Percentiles rank a stretch among this genome's conserved stretches.
Conservation (phyloP, 345 rosid species). For the Syzygium aqueum region DNA sequence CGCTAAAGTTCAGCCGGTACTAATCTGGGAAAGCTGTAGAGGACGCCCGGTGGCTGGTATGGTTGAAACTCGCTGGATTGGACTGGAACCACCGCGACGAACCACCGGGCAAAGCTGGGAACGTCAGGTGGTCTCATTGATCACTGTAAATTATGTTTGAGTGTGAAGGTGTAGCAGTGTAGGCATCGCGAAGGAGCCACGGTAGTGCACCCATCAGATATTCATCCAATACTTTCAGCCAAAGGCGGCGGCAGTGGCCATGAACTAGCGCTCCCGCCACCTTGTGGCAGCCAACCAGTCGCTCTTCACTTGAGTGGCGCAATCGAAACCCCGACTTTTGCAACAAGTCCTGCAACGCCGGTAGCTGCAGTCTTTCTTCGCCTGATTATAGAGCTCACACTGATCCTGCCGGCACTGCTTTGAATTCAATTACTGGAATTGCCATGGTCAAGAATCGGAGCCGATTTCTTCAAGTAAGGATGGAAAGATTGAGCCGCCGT, state of each 20-base stretch:
- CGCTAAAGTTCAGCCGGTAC: no score
- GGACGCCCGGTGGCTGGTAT: no score
- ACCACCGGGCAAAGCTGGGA: no score
- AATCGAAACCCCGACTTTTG: conserved; percentile 85
- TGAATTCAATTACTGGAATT: conserved; percentile 16
- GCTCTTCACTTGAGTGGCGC: conserved; percentile 91
- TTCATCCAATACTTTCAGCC: no score
- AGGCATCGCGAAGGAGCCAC: no score
- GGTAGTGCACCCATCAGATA: no score
- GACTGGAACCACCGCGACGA: no score
- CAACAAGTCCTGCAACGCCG: conserved; percentile 92
- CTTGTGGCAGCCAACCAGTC: conserved; percentile 96
- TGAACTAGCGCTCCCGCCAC: conserved; percentile 79
- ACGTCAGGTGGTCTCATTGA: no score
- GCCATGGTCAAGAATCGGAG: conserved; percentile 19
- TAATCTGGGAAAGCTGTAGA: no score
- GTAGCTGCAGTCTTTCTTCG: conserved; percentile 86
- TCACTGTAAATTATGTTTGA: no score
- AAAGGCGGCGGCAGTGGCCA: conserved; percentile 7
- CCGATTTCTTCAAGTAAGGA: conserved; percentile 31
- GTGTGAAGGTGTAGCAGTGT: no score
- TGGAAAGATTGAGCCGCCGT: conserved; percentile 15
- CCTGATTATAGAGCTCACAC: conserved; percentile 53
- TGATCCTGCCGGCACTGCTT: conserved; percentile 15
- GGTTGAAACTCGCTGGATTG: no score